Percentiles rank a stretch among this genome's conserved stretches.
Conservation (phyloP, 164 flowering plant genomes). For the Amborella trichopoda region DNA sequence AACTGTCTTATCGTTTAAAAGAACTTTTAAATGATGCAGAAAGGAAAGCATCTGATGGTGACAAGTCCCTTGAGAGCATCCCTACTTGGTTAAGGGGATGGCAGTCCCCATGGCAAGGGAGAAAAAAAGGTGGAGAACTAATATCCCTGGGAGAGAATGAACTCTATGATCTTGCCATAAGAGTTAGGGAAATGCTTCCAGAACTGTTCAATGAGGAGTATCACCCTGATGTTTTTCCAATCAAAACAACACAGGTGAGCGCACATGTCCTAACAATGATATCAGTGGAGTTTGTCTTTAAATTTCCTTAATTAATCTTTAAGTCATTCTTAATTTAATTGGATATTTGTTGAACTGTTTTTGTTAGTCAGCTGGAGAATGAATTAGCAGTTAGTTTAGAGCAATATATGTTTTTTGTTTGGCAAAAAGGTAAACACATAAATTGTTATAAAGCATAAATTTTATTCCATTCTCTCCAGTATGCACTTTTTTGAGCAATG, state of each 20-base stretch:
- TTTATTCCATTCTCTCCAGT: too few relatives aligned
- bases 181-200: conserved; percentile 55
- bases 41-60: conserved; percentile 10
- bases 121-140: conserved; percentile 71
- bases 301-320: too few relatives aligned
- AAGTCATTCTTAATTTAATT: too few relatives aligned
- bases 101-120: conserved; percentile 94
- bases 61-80: conserved; percentile 18
- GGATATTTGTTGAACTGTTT: too few relatives aligned
- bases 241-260: conserved; percentile 88
- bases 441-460: too few relatives aligned
- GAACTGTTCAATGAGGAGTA: conserved; percentile 57
- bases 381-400: too few relatives aligned
- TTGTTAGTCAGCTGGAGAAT: too few relatives aligned
- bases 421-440: too few relatives aligned
- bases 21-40: conserved; percentile 42
- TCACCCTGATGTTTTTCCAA: conserved; percentile 69
- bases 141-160: conserved; percentile 67
- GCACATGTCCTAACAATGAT: too few relatives aligned
- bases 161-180: conserved; percentile 61
- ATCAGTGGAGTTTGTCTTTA: too few relatives aligned
- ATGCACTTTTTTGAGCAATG: too few relatives aligned
- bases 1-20: conserved; percentile 36
- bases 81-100: conserved; percentile 79
- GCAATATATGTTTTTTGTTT: too few relatives aligned